Evolutionary conservation across 2,329 filamentous ascomycete genomes (phyloP).

Genomic region (Hirsutella rhossiliensis): DNA sequence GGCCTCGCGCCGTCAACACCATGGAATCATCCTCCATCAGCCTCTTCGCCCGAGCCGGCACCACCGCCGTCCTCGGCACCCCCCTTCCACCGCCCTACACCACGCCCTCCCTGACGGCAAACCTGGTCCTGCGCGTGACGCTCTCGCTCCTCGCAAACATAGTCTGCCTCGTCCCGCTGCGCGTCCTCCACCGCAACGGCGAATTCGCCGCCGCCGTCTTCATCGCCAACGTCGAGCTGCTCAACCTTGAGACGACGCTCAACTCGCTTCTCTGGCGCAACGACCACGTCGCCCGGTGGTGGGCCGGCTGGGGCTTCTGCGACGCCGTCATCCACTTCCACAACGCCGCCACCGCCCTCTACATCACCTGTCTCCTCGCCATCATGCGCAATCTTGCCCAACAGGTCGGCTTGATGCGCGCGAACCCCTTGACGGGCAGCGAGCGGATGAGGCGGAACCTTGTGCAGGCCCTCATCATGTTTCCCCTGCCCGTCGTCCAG

Average conservation of each 20-base stretch:
- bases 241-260: conserved; percentile 36
- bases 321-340: conserved; percentile 37
- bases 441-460: conserved; percentile 31
- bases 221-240: conserved; percentile 29
- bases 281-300: conserved; percentile 38
- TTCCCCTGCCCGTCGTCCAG: conserved; percentile 39
- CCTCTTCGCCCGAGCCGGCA: neutral
- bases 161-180: conserved; percentile 37
- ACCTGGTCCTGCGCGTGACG: conserved; percentile 36
- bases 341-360: conserved; percentile 33
- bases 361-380: conserved; percentile 37
- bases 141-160: conserved; percentile 32
- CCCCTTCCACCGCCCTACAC: conserved; percentile 9
- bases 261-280: conserved; percentile 41
- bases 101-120: conserved; percentile 23
- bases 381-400: conserved; percentile 41
- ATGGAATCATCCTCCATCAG: no score
- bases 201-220: conserved; percentile 42
- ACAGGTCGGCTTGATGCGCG: conserved; percentile 34
- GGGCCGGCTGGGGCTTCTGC: conserved; percentile 38
- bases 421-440: conserved; percentile 21
- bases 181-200: conserved; percentile 36
- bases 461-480: conserved; percentile 40
- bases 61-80: conserved; percentile 3
- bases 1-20: no score